Conservation (phyloP, 345 rosid genomes). For the Angophora floribunda region DNA sequence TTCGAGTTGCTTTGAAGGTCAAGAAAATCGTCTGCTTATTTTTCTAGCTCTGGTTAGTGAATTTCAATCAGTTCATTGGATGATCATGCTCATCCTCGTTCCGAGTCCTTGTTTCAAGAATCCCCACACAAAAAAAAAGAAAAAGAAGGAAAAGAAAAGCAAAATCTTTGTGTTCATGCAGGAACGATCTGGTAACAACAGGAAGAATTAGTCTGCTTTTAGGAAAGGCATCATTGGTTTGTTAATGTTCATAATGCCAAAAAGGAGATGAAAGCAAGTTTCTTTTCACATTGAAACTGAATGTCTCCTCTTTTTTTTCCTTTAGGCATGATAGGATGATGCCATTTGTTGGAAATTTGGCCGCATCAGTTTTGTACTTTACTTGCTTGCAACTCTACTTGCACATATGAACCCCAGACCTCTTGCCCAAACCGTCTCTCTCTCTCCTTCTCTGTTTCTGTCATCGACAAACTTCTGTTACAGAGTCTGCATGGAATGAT, state of each 20-base stretch:
- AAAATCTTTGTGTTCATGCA: background rate
- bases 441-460: background rate
- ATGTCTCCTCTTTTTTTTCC: background rate
- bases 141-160: background rate
- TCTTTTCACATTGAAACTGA: background rate
- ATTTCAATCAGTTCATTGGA: background rate
- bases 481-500: background rate
- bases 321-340: background rate
- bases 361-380: background rate
- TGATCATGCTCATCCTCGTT: background rate
- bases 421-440: constrained; percentile 2
- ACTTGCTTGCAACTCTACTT: background rate
- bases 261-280: background rate
- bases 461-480: background rate
- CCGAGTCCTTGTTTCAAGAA: background rate
- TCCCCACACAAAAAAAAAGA: background rate
- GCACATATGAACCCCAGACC: background rate
- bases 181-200: background rate
- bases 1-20: background rate
- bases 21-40: background rate
- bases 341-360: background rate
- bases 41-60: background rate
- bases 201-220: background rate
- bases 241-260: background rate
- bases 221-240: background rate